Base-by-base conservation (phyloP, 371 early-diverging fungal species). In the Mucor plumbeus region DNA sequence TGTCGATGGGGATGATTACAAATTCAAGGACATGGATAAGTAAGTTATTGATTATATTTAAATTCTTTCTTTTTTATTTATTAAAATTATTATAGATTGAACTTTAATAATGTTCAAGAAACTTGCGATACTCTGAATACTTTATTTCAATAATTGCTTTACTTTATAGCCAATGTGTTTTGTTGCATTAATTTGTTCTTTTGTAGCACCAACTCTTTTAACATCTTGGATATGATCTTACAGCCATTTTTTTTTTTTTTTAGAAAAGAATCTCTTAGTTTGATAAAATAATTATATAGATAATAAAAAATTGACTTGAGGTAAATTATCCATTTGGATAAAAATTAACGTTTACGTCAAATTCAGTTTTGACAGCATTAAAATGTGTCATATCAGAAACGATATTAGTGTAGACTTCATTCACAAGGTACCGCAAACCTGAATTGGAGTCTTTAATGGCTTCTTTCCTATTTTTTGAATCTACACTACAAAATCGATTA, bases 1-100 rank as follows among this genome's bases (percentile, higher is more conserved):
- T 31, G 33, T 40, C 7, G 61, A 67, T 43, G 70, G 72, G 47
- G 76, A 78, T 38, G 63, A 69, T 48, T 74, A 59, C 56, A 40
- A 35, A 15, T 66, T 74, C 8, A 68, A 71, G 39, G 65, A 19
- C 19, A 58, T 70, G n/a, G 63, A 70, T 26, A 35, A 57, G 71
- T 70, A 70, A 59, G 67, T 53, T 31, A 19, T 19, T 47, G 2
- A 5, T 17, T 3, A 0, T 13, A 3, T 11, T 14, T 31, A 4
- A 5, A 5, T 3, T 1, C 21, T 1, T 10, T 36, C 21, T 39
- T 38, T 26, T 13, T 10, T 5, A 31, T 26, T 53, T 31, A 38
- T 47, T 35, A 41, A 9, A 14, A 34, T 39, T 14, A 38, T 15
- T 38, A 11, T 57, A 67, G 68, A 35, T 57, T 67, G 39, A 39